Evolutionary conservation across 768 basidiomycete species (phyloP), one percentile per base, ranked within the genome.

Genomic region (Pleurotus platypus): DNA sequence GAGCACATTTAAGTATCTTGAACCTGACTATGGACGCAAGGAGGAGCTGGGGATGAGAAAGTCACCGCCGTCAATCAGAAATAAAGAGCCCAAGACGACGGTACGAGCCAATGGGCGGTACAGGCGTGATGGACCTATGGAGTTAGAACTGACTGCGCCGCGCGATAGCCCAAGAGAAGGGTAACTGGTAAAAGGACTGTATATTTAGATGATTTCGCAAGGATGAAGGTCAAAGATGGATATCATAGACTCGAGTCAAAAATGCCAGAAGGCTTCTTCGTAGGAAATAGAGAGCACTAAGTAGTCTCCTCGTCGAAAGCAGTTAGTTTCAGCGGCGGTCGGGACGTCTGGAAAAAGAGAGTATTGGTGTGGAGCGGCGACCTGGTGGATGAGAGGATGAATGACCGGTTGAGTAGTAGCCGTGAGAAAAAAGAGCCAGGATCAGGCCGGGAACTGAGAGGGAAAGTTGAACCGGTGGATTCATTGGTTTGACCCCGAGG

Each of bases 371-470:
- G 39, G 22, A 39, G 51, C 51, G 51, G 51, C 51, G 51, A 42
- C 24, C 16, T 39, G 39, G 37, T 39, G 51, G 4, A 9, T 54
- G 39, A 40, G 51, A 54, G 51, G 39, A 40, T 54, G 20, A 15
- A 18, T 9, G 18, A 40, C 51, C 51, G 51, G 51, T 9, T 12
- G 37, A 38, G 51, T 54, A 43, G 39, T 54, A 42, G 51, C 51
- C 51, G 51, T 40, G 51, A n/a, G 42, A 43, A 43, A 45, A 45
- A 45, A 45, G n/a, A n/a, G 42, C n/a, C 42, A 40, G 37, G 51
- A 18, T 54, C n/a, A 54, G 13, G 37, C 27, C 51, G 51, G 51
- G 51, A 54, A 54, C 30, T 11, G 51, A 54, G 37, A 54, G 51
- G 51, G 51, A 39, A 35, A 9, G n/a, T 54, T 40, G 39, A 18